phyloP scores from a whole-genome alignment of 2,329 filamentous ascomycete genomes.

The Macrophomina pseudophaseolina region DNA sequence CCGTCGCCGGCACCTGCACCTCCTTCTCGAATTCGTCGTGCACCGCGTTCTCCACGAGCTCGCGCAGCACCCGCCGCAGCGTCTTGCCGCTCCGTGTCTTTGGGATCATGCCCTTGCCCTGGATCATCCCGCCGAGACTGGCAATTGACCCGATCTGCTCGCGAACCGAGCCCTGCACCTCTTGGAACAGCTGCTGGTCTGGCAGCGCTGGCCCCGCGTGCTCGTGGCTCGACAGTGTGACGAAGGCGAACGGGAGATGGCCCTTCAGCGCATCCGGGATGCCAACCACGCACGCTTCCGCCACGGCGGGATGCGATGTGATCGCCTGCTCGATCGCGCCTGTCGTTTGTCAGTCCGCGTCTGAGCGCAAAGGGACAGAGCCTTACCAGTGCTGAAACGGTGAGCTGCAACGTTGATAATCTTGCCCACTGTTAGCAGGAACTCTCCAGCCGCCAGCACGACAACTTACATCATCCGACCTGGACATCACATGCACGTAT shows the following conservation, averaged over 20 bases:
- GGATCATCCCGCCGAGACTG: conserved; percentile 81
- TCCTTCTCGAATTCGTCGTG: conserved; percentile 73
- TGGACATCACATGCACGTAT: conserved; percentile 67
- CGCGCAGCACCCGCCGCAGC: conserved; percentile 77
- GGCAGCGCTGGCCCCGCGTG: conserved; percentile 53
- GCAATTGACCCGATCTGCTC: conserved; percentile 87
- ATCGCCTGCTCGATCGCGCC: conserved; percentile 91
- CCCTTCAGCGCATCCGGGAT: conserved; percentile 88
- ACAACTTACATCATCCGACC: conserved; percentile 66
- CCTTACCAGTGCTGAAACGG: conserved; percentile 80
- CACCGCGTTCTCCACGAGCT: conserved; percentile 82
- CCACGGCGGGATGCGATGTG: conserved; percentile 76
- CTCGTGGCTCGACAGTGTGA: conserved; percentile 63
- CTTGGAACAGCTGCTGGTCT: conserved; percentile 56
- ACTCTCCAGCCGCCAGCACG: not conserved
- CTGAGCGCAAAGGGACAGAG: not conserved
- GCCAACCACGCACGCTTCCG: conserved; percentile 84
- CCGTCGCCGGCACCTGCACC: conserved; percentile 79
- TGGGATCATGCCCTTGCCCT: conserved; percentile 84
- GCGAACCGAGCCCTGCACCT: conserved; percentile 75
- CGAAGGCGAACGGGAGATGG: conserved; percentile 88
- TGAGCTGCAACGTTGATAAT: conserved; percentile 97
- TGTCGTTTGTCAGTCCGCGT: conserved; percentile 39
- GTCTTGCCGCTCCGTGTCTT: conserved; percentile 95
- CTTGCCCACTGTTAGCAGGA: conserved; percentile 27